phyloP scores from a whole-genome alignment of 1,284 basidiomycete genomes.

The Mrakiaceae sp. region DNA sequence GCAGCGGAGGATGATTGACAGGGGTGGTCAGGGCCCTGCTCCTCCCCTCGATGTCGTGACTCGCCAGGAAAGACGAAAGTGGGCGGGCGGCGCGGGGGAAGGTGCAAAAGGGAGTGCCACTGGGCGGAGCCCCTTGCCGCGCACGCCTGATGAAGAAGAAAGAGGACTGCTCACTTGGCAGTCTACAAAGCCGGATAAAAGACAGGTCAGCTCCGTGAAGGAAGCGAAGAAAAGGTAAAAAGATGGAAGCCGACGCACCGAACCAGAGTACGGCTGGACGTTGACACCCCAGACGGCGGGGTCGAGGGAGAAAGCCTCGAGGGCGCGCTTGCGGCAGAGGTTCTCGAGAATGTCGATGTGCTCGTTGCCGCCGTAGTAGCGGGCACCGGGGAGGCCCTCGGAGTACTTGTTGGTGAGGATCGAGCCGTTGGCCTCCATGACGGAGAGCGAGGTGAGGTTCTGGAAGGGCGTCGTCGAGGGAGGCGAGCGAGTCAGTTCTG shows the following conservation, averaged over 20 bases:
- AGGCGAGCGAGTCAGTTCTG: background rate
- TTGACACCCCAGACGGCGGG: constrained; percentile 90
- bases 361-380: constrained; percentile 97
- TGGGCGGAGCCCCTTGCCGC: background rate
- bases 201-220: constrained; percentile 3
- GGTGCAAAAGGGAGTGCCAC: background rate
- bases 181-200: constrained; percentile 41
- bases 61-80: background rate
- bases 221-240: constrained; percentile 9
- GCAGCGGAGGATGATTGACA: background rate
- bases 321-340: constrained; percentile 88
- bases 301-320: constrained; percentile 94
- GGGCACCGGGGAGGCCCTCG: constrained; percentile 70
- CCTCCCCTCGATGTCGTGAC: background rate
- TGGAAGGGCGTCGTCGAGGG: constrained; percentile 28
- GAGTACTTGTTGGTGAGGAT: constrained; percentile 98
- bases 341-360: constrained; percentile 94
- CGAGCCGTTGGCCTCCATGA: constrained; percentile 98
- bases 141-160: background rate
- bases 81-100: background rate
- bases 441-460: constrained; percentile 87
- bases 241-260: constrained; percentile 43
- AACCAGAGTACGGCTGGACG: constrained; percentile 97
- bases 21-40: background rate
- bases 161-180: constrained; percentile 53